These are phyloP conservation scores for Acanthamoeba healyi DNA, from an alignment of 208 protist genomes.

Conservation along the genomic window DNA sequence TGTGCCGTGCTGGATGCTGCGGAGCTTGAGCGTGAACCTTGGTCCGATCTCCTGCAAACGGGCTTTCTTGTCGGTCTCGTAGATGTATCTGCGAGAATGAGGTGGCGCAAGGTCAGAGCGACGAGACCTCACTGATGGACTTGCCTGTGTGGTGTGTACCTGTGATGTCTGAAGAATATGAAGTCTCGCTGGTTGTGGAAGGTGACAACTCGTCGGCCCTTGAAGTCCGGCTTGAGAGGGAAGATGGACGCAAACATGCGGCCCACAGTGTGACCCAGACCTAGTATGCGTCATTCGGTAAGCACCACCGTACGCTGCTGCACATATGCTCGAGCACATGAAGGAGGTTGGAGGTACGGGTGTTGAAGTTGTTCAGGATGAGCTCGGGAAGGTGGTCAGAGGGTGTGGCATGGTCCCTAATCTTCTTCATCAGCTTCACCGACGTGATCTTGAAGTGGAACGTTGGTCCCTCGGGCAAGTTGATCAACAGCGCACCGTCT, in stretches of 20 bases:
- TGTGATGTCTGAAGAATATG: conserved; percentile 95
- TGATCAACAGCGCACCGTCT: conserved; percentile 85
- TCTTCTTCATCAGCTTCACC: conserved; percentile 86
- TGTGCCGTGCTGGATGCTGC: conserved; percentile 91
- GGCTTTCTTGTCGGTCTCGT: conserved; percentile 85
- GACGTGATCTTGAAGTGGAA: conserved; percentile 91
- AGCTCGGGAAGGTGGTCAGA: conserved; percentile 91
- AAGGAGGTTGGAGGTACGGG: conserved; percentile 56
- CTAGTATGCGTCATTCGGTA: background rate
- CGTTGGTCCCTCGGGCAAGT: conserved; percentile 94
- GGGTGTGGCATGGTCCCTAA: conserved; percentile 83
- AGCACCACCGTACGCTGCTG: conserved; percentile 84
- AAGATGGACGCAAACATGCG: conserved; percentile 71
- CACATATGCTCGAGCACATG: no score
- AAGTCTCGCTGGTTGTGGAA: conserved; percentile 95
- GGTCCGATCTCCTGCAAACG: conserved; percentile 93
- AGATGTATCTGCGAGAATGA: conserved; percentile 89
- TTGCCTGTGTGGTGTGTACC: conserved; percentile 79
- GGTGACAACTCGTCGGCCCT: conserved; percentile 92
- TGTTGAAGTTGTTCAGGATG: conserved; percentile 94
- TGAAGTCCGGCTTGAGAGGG: conserved; percentile 85
- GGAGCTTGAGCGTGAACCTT: conserved; percentile 93
- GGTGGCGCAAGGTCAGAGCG: background rate
- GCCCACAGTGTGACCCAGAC: conserved; percentile 77
- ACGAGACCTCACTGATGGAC: no score